A percentile compares a stretch with the other conserved stretches of the same genome.
phyloP scores from a whole-genome alignment of 257 asterid species.

The Fraxinus pennsylvanica region DNA sequence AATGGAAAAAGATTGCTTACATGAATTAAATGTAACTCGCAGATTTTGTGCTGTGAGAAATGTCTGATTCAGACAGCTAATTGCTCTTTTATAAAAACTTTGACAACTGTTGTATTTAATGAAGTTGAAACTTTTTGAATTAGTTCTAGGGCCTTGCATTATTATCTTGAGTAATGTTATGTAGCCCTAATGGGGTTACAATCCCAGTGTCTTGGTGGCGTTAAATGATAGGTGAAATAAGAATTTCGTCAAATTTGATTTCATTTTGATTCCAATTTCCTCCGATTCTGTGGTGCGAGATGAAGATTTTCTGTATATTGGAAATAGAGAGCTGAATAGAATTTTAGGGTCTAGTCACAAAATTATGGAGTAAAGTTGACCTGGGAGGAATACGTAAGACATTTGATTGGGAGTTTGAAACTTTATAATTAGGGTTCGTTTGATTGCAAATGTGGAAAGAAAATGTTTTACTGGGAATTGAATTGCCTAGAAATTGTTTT shows the following conservation, averaged over 20 bases:
- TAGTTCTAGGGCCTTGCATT: background rate
- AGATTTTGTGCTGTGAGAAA: background rate
- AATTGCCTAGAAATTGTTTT: no score
- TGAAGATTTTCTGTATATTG: background rate
- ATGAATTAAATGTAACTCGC: slow-evolving; percentile 1
- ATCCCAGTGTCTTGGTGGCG: no score
- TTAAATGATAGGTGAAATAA: background rate
- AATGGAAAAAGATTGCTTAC: background rate
- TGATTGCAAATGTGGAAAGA: no score
- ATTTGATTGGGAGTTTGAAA: no score
- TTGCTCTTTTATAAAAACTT: background rate
- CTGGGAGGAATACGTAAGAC: no score
- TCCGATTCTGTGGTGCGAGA: background rate
- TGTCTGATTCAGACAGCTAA: background rate
- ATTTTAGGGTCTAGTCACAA: background rate
- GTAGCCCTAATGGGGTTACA: no score
- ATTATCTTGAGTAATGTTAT: background rate
- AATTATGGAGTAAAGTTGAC: background rate
- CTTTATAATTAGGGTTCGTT: no score
- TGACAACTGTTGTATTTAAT: background rate
- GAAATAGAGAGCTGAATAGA: background rate
- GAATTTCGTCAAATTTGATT: background rate
- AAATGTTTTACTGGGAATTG: no score
- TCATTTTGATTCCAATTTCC: background rate
- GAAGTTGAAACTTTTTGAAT: background rate